Conservation (phyloP, 805 yeast species). For the Hanseniaspora meyeri region DNA sequence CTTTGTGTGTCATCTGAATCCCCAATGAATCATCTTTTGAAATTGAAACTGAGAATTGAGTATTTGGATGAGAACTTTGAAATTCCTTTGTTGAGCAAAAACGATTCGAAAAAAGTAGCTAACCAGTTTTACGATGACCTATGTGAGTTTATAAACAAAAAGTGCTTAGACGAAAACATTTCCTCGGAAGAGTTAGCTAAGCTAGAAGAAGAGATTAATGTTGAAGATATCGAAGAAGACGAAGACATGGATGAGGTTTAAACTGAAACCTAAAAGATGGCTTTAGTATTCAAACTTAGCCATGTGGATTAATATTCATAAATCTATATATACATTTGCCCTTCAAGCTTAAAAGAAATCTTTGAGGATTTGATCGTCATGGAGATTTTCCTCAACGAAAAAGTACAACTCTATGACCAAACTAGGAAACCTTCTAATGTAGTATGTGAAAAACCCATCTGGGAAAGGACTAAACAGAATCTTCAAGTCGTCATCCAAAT, state of each 20-base stretch:
- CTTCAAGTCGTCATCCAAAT: conserved; percentile 58
- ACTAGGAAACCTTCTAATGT: conserved; percentile 62
- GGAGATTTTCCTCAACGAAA: conserved; percentile 44
- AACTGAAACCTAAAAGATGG: neutral
- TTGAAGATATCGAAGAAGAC: conserved; percentile 21
- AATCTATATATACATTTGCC: neutral
- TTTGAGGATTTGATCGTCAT: conserved; percentile 50
- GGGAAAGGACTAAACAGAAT: conserved; percentile 67
- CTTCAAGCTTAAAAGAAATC: conserved; percentile 28
- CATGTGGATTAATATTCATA: neutral
- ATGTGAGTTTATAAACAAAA: conserved; percentile 17
- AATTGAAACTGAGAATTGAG: conserved; percentile 11
- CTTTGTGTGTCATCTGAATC: neutral
- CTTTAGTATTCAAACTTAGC: neutral
- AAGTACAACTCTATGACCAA: conserved; percentile 63
- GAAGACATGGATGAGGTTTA: conserved; percentile 16
- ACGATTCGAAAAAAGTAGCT: neutral
- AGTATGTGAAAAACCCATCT: conserved; percentile 70
- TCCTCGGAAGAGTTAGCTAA: conserved; percentile 17
- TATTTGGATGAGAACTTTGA: conserved; percentile 1
- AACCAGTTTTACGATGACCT: conserved; percentile 15
- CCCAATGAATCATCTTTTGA: neutral
- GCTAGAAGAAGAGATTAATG: conserved; percentile 16
- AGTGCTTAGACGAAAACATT: conserved; percentile 18
- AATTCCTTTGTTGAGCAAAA: conserved; percentile 2